Base-by-base conservation (phyloP, 1,284 basidiomycete genomes). In the Mycena sp. region DNA sequence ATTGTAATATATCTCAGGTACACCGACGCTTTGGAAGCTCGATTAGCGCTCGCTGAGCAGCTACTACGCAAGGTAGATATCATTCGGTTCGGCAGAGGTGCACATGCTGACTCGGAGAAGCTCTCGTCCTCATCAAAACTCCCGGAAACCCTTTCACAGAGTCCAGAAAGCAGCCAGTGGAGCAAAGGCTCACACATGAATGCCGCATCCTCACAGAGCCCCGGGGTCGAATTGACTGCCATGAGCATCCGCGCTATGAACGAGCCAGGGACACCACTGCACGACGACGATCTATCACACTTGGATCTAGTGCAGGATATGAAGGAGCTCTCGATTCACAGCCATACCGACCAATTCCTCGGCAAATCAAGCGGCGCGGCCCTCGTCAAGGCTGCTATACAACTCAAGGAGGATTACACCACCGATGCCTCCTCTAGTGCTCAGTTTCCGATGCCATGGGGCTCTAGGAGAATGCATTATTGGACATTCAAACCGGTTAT, bases 361-460 rank as follows among this genome's bases (percentile, higher is more conserved):
- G 91, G 91, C 2, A 90, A 92, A 70, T 88, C 88, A 0, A 92
- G 90, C 54, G 85, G 86, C 3, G 82, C 87, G 0, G 86, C 86
- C 77, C 81, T 93, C 11, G 77, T 93, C 46, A 85, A 85, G 43
- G 83, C 85, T 2, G 87, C 91, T 16, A 81, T 91, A 21, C 85
- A 87, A 57, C 76, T 92, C n/a, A 92, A 90, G 71, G 83, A 85
- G 41, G 86, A 87, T 63, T 84, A 80, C 29, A 83, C 10, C 52
- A 68, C 35, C 57, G 65, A 49, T n/a, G n/a, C n/a, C n/a, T n/a
- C n/a, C n/a, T n/a, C n/a, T n/a, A n/a, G n/a, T n/a, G n/a, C n/a
- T n/a, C n/a, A n/a, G n/a, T n/a, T n/a, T n/a, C n/a, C n/a, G 71
- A 54, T 57, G 37, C 49, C 41, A 10, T 65, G 58, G 54, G 19